phyloP scores from a whole-genome alignment of 1,284 basidiomycete species.

The Cryptococcus depauperatus region DNA sequence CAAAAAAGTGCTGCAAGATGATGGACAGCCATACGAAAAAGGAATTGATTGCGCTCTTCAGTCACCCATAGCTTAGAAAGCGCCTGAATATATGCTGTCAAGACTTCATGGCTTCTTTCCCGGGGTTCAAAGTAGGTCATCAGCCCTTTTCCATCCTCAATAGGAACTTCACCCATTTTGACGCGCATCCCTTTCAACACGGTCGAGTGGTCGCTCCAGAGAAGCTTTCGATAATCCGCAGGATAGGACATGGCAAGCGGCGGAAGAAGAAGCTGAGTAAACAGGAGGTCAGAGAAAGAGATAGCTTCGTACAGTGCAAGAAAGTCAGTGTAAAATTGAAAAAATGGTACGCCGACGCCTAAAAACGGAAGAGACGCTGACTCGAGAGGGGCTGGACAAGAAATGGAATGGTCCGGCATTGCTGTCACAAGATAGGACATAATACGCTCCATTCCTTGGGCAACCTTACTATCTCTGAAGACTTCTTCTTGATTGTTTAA shows the following conservation, averaged over 20 bases:
- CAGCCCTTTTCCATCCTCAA: conserved; percentile 45
- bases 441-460: conserved; percentile 54
- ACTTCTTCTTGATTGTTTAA: conserved; percentile 50
- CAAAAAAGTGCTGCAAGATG: conserved; percentile 71
- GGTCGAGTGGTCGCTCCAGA: conserved; percentile 71
- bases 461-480: conserved; percentile 51
- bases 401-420: background rate
- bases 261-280: conserved; percentile 67
- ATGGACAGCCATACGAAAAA: conserved; percentile 65
- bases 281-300: conserved; percentile 74
- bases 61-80: conserved; percentile 34
- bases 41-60: conserved; percentile 49
- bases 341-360: conserved; percentile 63
- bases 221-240: conserved; percentile 69
- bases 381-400: conserved; percentile 50
- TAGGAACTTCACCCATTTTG: conserved; percentile 28
- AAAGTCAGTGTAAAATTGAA: conserved; percentile 89
- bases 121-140: conserved; percentile 62
- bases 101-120: conserved; percentile 59
- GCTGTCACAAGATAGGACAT: conserved; percentile 49
- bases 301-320: conserved; percentile 79
- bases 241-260: conserved; percentile 63
- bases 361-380: conserved; percentile 56
- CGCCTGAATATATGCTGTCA: conserved; percentile 49
- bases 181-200: conserved; percentile 53